Conservation (phyloP, 2,329 filamentous ascomycete genomes). For the Alternaria sp. region DNA sequence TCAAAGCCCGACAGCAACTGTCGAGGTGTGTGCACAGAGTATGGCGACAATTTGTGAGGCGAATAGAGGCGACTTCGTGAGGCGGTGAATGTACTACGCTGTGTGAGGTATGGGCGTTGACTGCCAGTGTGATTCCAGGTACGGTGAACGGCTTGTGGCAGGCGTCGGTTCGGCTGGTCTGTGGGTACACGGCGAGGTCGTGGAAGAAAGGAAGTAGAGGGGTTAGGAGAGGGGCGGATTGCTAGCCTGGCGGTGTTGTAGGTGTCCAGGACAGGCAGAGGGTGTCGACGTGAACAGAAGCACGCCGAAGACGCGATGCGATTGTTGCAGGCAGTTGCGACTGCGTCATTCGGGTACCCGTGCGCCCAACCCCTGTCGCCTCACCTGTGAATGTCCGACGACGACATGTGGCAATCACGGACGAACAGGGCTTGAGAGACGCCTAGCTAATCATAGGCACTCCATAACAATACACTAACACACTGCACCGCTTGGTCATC, state of each 20-base stretch:
- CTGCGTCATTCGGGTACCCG: conserved; percentile 36
- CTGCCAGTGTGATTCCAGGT: conserved; percentile 9
- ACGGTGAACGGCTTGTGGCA: conserved; percentile 6
- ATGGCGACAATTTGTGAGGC: neutral
- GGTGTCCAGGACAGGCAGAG: conserved; percentile 14
- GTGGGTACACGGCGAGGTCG: conserved; percentile 6
- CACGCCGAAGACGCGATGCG: conserved; percentile 35
- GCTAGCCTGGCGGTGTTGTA: conserved; percentile 4
- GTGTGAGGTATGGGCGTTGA: conserved; percentile 13
- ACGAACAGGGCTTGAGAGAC: conserved; percentile 27
- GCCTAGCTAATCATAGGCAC: conserved; percentile 16
- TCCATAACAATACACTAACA: conserved; percentile 14
- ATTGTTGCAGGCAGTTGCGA: conserved; percentile 36
- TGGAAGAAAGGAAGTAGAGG: neutral
- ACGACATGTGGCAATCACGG: conserved; percentile 36
- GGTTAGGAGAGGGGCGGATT: conserved; percentile 4
- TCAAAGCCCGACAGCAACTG: conserved; percentile 18
- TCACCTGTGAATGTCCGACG: conserved; percentile 31
- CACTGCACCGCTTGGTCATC: conserved; percentile 10
- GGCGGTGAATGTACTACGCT: conserved; percentile 10
- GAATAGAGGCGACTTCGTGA: neutral
- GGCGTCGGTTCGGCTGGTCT: conserved; percentile 10
- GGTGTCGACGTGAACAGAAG: conserved; percentile 32
- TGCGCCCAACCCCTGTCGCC: conserved; percentile 33
- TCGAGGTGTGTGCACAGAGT: conserved; percentile 1